Conservation (phyloP, 495 filamentous ascomycete species). For the Tuber umbilicatum region DNA sequence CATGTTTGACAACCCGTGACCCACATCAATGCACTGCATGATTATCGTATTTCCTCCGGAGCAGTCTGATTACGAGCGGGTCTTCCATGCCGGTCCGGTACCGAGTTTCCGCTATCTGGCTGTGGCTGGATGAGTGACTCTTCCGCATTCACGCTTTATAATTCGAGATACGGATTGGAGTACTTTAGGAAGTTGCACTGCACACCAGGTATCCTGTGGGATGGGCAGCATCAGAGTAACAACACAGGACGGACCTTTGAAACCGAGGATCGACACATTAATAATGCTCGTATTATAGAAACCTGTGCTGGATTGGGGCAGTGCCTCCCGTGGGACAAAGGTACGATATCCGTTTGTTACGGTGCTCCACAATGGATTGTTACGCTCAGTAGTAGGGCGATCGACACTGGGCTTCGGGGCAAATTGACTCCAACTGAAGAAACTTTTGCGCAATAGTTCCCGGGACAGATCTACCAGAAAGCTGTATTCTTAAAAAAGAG, state of each 20-base stretch:
- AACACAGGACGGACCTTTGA: background rate
- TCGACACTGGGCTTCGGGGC: background rate
- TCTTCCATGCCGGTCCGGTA: background rate
- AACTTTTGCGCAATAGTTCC: no score
- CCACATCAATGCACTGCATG: background rate
- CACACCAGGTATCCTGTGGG: background rate
- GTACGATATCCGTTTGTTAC: background rate
- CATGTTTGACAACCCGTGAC: background rate
- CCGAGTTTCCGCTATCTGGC: background rate
- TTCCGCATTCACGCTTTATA: background rate
- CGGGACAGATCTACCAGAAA: no score
- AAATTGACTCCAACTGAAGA: background rate
- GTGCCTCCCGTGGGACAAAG: background rate
- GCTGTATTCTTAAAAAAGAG: no score
- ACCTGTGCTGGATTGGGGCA: background rate
- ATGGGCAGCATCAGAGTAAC: background rate
- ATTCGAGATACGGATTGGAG: background rate
- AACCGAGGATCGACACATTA: background rate
- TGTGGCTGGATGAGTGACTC: slow-evolving; percentile 1
- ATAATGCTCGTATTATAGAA: background rate
- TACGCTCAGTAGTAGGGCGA: background rate
- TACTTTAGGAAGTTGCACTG: background rate
- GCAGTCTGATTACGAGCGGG: background rate
- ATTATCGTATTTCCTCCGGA: background rate
- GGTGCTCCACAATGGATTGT: background rate